These are phyloP conservation scores for Fusarium solani-melongenae DNA, from an alignment of 2,329 filamentous ascomycete genomes.

Conservation along the genomic window DNA sequence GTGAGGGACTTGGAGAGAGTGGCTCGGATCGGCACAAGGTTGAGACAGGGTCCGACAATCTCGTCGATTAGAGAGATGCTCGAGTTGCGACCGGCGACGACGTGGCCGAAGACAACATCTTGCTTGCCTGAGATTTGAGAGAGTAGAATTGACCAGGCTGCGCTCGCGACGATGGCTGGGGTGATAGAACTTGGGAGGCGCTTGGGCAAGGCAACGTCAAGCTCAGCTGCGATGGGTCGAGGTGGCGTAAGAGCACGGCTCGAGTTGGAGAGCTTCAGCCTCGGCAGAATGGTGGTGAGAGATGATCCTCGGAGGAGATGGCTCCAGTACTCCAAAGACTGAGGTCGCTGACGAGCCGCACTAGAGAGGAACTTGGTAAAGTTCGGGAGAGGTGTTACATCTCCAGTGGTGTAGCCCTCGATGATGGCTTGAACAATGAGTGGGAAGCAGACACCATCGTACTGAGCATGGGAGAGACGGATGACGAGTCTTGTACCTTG, in stretches of 20 bases:
- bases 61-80: constrained; percentile 46
- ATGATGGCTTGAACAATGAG: constrained; percentile 51
- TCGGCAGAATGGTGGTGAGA: constrained; percentile 44
- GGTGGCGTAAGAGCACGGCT: background rate
- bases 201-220: background rate
- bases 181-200: constrained; percentile 1
- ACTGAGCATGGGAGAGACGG: constrained; percentile 60
- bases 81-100: constrained; percentile 54
- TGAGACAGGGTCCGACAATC: constrained; percentile 54
- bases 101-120: constrained; percentile 55
- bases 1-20: background rate
- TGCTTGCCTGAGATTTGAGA: constrained; percentile 46
- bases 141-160: constrained; percentile 54
- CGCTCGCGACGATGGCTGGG: constrained; percentile 51
- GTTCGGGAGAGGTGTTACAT: constrained; percentile 24
- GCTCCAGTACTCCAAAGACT: constrained; percentile 54
- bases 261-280: background rate
- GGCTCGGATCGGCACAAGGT: constrained; percentile 43
- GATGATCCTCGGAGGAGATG: constrained; percentile 52
- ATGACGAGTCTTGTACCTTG: constrained; percentile 33
- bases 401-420: constrained; percentile 47
- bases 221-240: background rate
- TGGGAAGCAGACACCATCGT: constrained; percentile 59
- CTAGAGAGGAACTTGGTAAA: constrained; percentile 35
- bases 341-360: background rate